Evolutionary conservation across 495 filamentous ascomycete genomes (phyloP).

Genomic region (Hypoxylon fuscum): DNA sequence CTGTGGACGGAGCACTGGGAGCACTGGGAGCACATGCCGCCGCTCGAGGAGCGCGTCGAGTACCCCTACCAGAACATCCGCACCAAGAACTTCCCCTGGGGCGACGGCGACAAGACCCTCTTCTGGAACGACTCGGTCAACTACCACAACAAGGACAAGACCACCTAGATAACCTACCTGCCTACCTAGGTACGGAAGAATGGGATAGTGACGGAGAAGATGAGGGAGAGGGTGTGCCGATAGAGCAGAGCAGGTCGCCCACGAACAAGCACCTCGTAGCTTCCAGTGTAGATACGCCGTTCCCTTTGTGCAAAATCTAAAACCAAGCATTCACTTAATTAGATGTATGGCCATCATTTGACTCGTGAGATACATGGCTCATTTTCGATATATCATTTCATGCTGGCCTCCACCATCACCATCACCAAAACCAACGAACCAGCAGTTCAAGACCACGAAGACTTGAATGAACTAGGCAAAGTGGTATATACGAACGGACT

Average conservation of each 20-base stretch:
- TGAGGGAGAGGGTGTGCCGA: conserved; percentile 1
- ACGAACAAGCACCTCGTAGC: conserved; percentile 9
- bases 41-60: conserved; percentile 86
- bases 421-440: too few relatives aligned
- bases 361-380: conserved; percentile 4
- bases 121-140: conserved; percentile 94
- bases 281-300: conserved; percentile 33
- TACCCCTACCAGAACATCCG: conserved; percentile 96
- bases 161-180: conserved; percentile 56
- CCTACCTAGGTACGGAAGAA: neutral
- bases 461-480: too few relatives aligned
- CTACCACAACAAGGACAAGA: conserved; percentile 93
- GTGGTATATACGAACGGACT: too few relatives aligned
- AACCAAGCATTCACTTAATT: conserved; percentile 10
- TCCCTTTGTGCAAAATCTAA: conserved; percentile 31
- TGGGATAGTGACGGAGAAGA: neutral
- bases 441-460: too few relatives aligned
- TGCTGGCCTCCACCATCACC: too few relatives aligned
- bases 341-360: neutral
- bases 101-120: conserved; percentile 82
- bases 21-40: conserved; percentile 85
- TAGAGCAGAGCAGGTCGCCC: conserved; percentile 16
- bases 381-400: neutral
- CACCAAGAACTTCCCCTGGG: conserved; percentile 88
- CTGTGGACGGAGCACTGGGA: conserved; percentile 97